Evolutionary conservation across 495 filamentous ascomycete species (phyloP).

Genomic region (Margaritispora aquatica): DNA sequence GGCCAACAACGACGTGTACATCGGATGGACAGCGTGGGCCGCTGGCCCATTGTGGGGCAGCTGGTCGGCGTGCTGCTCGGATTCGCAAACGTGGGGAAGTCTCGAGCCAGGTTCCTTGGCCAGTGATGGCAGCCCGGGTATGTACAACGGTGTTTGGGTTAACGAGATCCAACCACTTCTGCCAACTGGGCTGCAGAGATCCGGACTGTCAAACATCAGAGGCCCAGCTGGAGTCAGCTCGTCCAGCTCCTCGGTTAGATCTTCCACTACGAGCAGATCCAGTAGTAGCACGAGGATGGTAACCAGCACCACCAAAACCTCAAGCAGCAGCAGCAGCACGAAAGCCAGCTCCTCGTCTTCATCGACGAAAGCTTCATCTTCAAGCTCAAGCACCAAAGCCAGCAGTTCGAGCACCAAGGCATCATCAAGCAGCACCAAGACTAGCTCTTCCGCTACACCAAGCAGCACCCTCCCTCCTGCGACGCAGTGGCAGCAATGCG

Average conservation of each 20-base stretch:
- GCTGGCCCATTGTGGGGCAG: conserved; percentile 45
- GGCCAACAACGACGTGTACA: conserved; percentile 41
- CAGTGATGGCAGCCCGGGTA: conserved; percentile 34
- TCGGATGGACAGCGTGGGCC: conserved; percentile 49
- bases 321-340: not conserved
- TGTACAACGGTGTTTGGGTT: conserved; percentile 40
- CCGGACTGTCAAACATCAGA: conserved; percentile 9
- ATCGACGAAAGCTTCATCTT: not conserved
- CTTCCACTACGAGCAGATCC: not conserved
- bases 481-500: not conserved
- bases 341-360: not conserved
- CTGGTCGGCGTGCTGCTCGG: conserved; percentile 41
- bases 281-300: not conserved
- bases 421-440: not conserved
- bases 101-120: conserved; percentile 41
- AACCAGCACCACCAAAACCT: not conserved
- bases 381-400: not conserved
- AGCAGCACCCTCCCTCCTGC: not conserved
- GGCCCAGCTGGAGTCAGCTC: conserved; percentile 3
- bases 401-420: not conserved
- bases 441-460: not conserved
- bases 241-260: not conserved
- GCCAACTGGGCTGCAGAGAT: conserved; percentile 31
- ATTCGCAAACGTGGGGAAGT: conserved; percentile 35
- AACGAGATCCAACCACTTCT: conserved; percentile 38